phyloP scores from a whole-genome alignment of 129 eudicot species.

The Chrysanthemum lavandulifolium region DNA sequence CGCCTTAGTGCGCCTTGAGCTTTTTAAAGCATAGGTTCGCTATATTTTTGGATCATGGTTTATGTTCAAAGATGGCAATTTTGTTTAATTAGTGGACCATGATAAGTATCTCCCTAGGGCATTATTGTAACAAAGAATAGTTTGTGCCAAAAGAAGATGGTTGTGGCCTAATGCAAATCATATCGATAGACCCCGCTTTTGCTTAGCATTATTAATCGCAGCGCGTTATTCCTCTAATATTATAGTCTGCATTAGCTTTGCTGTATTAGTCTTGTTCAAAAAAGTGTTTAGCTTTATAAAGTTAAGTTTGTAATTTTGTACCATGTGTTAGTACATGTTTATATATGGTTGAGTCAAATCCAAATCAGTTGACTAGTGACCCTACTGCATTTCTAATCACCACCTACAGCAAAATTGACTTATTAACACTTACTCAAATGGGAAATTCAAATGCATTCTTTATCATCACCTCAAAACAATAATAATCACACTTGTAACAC shows the following conservation, averaged over 20 bases:
- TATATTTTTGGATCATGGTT: too few species aligned
- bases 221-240: not conserved
- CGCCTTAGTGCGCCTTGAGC: too few species aligned
- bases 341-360: conserved; percentile 18
- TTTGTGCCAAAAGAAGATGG: conserved; percentile 22
- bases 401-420: conserved; percentile 36
- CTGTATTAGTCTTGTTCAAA: conserved; percentile 13
- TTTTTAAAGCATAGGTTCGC: too few species aligned
- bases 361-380: conserved; percentile 36
- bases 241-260: conserved; percentile 16
- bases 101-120: not conserved
- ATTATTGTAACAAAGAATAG: conserved; percentile 16
- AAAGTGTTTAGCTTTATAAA: conserved; percentile 11
- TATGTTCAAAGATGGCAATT: too few species aligned
- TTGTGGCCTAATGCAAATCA: conserved; percentile 23
- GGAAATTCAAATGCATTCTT: conserved; percentile 32
- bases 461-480: conserved; percentile 24
- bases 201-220: conserved; percentile 15
- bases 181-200: conserved; percentile 25
- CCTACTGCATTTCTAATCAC: conserved; percentile 34
- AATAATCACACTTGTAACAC: conserved; percentile 29
- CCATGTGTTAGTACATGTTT: conserved; percentile 20
- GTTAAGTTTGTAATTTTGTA: conserved; percentile 3
- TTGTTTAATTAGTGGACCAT: conserved; percentile 1
- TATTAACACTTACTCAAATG: conserved; percentile 28